Evolutionary conservation across 1,139 yeast genomes (phyloP).

Genomic region (Suhomyces bokatorum): DNA sequence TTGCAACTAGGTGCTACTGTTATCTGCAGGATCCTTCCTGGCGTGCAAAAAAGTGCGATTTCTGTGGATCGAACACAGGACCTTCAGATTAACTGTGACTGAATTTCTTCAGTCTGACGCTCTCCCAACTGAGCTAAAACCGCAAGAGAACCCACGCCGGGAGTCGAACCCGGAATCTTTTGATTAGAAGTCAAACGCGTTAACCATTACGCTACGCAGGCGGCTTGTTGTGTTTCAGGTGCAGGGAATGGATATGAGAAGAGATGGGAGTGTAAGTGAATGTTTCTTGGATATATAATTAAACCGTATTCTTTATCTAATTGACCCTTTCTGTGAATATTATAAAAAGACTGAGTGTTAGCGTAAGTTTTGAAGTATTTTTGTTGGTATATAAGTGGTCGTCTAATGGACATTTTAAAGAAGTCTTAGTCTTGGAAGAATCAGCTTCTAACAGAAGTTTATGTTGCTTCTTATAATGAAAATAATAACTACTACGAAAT

Average conservation of each 20-base stretch:
- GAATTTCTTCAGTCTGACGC: constrained; percentile 35
- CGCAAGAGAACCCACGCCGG: constrained; percentile 18
- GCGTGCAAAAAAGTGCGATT: constrained; percentile 15
- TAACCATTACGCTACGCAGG: constrained; percentile 21
- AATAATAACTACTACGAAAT: too few relatives aligned
- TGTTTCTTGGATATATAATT: too few relatives aligned
- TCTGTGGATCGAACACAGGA: constrained; percentile 57
- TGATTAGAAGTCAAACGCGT: constrained; percentile 20
- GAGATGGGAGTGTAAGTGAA: neutral
- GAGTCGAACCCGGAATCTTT: constrained; percentile 21
- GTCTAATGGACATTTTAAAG: too few relatives aligned
- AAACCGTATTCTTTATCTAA: too few relatives aligned
- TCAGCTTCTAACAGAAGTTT: too few relatives aligned
- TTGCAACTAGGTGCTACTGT: constrained; percentile 1
- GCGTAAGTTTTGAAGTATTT: too few relatives aligned
- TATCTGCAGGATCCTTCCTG: neutral
- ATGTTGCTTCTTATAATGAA: too few relatives aligned
- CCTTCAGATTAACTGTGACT: constrained; percentile 49
- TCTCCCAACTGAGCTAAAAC: constrained; percentile 29
- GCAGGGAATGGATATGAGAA: neutral
- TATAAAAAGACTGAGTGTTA: too few relatives aligned
- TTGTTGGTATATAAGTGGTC: too few relatives aligned
- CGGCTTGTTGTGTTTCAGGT: constrained; percentile 4
- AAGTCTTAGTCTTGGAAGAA: too few relatives aligned
- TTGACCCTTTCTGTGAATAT: too few relatives aligned